These are phyloP conservation scores for Coemansia sp. DNA, from an alignment of 192 early-diverging fungal genomes.

Conservation along the genomic window DNA sequence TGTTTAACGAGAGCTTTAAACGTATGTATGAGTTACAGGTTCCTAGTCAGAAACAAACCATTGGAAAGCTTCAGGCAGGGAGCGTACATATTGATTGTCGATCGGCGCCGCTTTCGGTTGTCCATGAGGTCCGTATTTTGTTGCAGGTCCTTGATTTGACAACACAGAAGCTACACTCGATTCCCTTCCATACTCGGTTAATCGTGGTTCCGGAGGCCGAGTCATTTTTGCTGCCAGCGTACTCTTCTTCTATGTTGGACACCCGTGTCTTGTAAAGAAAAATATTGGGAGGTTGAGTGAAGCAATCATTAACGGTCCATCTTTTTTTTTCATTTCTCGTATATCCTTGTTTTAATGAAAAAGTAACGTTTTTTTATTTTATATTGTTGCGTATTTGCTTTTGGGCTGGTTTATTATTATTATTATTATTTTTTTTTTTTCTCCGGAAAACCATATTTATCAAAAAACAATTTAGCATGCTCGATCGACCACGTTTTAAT, in stretches of 20 bases:
- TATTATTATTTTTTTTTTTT: no score
- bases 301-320: no score
- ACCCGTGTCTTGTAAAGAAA: slow-evolving; percentile 28
- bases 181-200: slow-evolving; percentile 36
- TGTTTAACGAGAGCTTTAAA: slow-evolving; percentile 33
- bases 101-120: slow-evolving; percentile 38
- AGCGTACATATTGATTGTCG: slow-evolving; percentile 43
- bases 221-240: slow-evolving; percentile 37
- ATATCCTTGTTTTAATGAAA: no score
- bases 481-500: no score
- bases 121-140: slow-evolving; percentile 25
- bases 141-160: slow-evolving; percentile 24
- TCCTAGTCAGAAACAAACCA: slow-evolving; percentile 13
- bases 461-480: no score
- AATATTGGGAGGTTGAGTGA: background rate
- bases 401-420: no score
- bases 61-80: background rate
- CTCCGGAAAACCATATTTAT: no score
- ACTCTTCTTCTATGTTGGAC: slow-evolving; percentile 28
- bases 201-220: slow-evolving; percentile 38
- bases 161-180: slow-evolving; percentile 24
- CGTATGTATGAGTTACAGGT: slow-evolving; percentile 22
- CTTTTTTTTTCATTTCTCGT: no score
- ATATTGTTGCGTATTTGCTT: no score
- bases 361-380: no score